These are phyloP conservation scores for Penicillium rolfsii DNA, from an alignment of 2,329 filamentous ascomycete genomes.

Conservation along the genomic window DNA sequence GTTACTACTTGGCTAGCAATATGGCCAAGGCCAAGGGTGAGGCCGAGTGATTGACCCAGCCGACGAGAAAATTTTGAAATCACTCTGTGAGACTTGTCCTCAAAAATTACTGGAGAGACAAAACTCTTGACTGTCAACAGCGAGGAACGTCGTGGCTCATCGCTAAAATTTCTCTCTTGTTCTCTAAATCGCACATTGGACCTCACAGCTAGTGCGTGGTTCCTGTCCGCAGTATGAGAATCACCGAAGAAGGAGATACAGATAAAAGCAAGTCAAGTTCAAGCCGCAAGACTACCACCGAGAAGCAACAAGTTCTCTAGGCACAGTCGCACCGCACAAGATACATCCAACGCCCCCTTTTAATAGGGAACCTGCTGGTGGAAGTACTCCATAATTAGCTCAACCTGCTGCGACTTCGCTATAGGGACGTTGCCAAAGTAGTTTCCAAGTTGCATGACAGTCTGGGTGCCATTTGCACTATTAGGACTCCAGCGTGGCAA, in stretches of 20 bases:
- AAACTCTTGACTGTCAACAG: no score
- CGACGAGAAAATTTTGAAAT: no score
- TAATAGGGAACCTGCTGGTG: constrained; percentile 26
- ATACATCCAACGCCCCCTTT: not conserved
- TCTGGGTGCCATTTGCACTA: constrained; percentile 25
- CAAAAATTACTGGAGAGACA: no score
- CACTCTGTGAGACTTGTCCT: no score
- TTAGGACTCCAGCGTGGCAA: constrained; percentile 27
- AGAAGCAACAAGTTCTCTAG: not conserved
- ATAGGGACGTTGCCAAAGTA: constrained; percentile 27
- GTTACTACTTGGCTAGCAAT: not conserved
- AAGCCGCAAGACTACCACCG: not conserved
- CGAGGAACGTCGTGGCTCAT: not conserved
- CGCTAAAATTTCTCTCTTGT: not conserved
- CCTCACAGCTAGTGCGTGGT: not conserved
- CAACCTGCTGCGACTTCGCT: constrained; percentile 23
- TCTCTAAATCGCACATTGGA: not conserved
- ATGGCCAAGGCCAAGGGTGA: not conserved
- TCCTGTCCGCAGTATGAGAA: not conserved
- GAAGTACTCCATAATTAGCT: constrained; percentile 31
- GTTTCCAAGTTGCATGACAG: constrained; percentile 30
- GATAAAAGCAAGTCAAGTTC: not conserved
- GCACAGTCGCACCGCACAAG: no score
- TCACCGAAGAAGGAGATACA: not conserved
- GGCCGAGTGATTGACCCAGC: no score